Evolutionary conservation across 164 flowering plant species (phyloP), one percentile per base, ranked within the genome.

Genomic region (Chimonanthus praecox): DNA sequence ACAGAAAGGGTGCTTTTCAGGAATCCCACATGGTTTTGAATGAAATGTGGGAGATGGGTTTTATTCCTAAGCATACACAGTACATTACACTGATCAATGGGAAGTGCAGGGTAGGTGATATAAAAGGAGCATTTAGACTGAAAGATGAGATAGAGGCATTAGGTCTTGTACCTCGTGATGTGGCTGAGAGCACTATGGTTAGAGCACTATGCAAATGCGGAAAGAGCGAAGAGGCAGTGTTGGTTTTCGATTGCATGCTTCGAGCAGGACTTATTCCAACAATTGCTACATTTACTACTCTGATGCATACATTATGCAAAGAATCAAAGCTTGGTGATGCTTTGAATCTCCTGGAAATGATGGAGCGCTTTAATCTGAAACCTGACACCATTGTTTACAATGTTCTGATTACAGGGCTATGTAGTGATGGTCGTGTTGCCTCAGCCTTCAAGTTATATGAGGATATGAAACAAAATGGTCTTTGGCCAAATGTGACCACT

Each of bases 121-220:
- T 88, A 61, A 73, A 70, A 75, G 85, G 87, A 71, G 97, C 97
- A 50, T 86, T 91, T 72, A 79, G 77, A 71, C 72, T 94, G 33
- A 85, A 79, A 82, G 94, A 89, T 78, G 90, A 91, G 79, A 86
- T 91, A 89, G 81, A 70, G 72, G 73, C 75, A 63, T 79, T 82
- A 70, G 87, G 87, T 62, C 58, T 89, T 8, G 65, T 81, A 47
- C 76, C 91, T 49, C 72, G 8, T 60, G 80, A 77, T 73, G 82
- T 89, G 72, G 94, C 95, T 62, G 92, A 89, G 78, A 84, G 97
- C 87, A 89, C 97, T 67, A 75, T 91, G 68, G 81, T 91, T 71
- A 82, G 97, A 83, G 98, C 89, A 50, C 92, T 94, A 74, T 86
- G 86, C 54, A 80, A 72, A 45, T 82, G 85, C 79, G 90, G 95